Conservation (phyloP, 75 land plant genomes). For the Picea glauca region DNA sequence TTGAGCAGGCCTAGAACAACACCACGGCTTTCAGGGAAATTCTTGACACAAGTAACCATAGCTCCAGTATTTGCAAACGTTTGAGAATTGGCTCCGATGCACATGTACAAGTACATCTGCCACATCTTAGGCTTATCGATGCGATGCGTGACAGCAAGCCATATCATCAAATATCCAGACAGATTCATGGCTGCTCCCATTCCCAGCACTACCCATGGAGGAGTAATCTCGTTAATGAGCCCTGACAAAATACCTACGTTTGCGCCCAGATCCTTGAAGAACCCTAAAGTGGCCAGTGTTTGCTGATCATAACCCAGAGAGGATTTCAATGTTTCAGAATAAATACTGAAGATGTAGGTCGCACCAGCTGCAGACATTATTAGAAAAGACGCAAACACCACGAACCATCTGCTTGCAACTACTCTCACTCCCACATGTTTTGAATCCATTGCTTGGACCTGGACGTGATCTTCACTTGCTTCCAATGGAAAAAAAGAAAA, state of each 20-base stretch:
- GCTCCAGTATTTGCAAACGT: constrained; percentile 53
- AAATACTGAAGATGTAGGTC: constrained; percentile 51
- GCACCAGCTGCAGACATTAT: constrained; percentile 52
- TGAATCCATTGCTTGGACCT: too few relatives aligned
- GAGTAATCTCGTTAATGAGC: constrained; percentile 38
- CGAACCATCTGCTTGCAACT: constrained; percentile 43
- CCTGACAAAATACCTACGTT: constrained; percentile 55
- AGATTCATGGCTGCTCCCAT: constrained; percentile 41
- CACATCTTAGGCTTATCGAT: constrained; percentile 33
- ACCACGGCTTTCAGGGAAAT: constrained; percentile 57
- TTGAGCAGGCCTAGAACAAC: constrained; percentile 65
- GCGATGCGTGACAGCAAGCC: constrained; percentile 50
- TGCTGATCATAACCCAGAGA: constrained; percentile 52
- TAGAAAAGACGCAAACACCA: constrained; percentile 38
- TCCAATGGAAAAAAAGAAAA: too few relatives aligned
- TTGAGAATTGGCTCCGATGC: constrained; percentile 49
- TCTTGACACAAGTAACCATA: constrained; percentile 45
- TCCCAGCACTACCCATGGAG: constrained; percentile 50
- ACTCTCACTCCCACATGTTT: background rate
- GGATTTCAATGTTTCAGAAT: constrained; percentile 45
- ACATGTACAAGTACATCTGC: constrained; percentile 65
- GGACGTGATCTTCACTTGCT: too few relatives aligned
- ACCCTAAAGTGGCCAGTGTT: constrained; percentile 35
- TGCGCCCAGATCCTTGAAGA: constrained; percentile 54
- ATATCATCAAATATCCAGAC: constrained; percentile 53